Base-by-base conservation (phyloP, 139 green algal species). In the Chlorokybus atmophyticus region DNA sequence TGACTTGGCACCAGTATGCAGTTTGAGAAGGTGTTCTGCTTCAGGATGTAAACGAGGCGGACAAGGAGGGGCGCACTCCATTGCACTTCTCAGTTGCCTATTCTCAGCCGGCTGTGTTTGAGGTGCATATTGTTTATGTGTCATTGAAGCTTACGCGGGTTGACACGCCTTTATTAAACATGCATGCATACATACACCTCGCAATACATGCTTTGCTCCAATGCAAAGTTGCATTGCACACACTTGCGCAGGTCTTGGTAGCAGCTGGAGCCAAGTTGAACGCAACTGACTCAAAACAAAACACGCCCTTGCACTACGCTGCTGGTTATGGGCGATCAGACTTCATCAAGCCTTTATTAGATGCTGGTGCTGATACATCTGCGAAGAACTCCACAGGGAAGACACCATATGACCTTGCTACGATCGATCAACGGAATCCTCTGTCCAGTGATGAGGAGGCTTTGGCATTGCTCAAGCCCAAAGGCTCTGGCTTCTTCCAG, bases 301-400 rank as follows among this genome's bases (percentile, higher is more conserved):
- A 87, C 54, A 91, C 86, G 3, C 81, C 83, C 3, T 79, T 96
- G 59, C 87, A 95, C 73, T 95, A 94, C 77, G 83, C 87, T 2
- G 42, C 28, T 28, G 64, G 64, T 2, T 60, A 67, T 48, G 60
- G 60, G 8, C 42, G 56, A 29, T 24, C 56, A 60, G 78, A 82
- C 31, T 64, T 64, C 25, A 65, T 64, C 4, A 52, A 81, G 63
- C 40, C 78, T 44, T 74, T 94, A 42, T 68, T 93, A 8, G 76
- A 80, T 26, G 60, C 54, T 31, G 79, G 75, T 24, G 88, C 88
- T 1, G 70, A 85, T 56, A 65, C 90, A 3, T 21, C 10, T 14
- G 14, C 14, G 10, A 44, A 44, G 35, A 44, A 44, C 35, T 10
- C 10, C 10, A 44, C 10, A 10, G 35, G 35, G 35, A 44, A 44